phyloP scores from a whole-genome alignment of 2,329 filamentous ascomycete species.

The Fusarium albidum region DNA sequence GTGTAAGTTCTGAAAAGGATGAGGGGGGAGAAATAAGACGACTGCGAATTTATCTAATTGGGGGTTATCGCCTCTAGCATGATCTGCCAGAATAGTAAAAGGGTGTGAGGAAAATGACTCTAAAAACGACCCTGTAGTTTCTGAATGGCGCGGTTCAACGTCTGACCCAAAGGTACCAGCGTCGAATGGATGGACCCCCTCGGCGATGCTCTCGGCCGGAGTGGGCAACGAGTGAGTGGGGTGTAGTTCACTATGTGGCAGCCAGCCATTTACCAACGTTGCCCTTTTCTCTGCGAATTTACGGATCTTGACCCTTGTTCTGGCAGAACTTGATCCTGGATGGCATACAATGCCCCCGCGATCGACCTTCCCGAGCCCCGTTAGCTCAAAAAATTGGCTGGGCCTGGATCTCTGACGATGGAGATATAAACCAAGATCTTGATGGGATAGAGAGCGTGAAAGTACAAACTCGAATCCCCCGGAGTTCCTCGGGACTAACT shows the following conservation, averaged over 20 bases:
- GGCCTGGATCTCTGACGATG: no score
- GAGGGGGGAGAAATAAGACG: neutral
- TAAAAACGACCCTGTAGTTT: conserved; percentile 3
- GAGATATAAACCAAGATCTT: no score
- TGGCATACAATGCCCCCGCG: neutral
- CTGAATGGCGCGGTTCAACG: conserved; percentile 37
- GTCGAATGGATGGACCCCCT: conserved; percentile 25
- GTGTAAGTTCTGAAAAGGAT: conserved; percentile 6
- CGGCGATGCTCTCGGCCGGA: conserved; percentile 38
- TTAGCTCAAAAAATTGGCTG: neutral
- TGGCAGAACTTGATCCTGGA: no score
- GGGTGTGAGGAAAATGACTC: conserved; percentile 21
- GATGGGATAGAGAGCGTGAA: no score
- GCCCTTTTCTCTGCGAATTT: no score
- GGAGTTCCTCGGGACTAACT: no score
- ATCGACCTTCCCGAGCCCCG: neutral
- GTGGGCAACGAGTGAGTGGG: conserved; percentile 24
- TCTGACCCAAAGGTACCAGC: conserved; percentile 7
- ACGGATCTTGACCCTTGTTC: no score
- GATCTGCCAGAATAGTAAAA: neutral
- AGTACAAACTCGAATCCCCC: no score
- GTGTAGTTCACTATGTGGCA: neutral
- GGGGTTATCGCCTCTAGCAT: conserved; percentile 1
- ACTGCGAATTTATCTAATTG: neutral
- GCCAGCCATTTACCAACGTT: no score